A percentile compares a stretch with the other conserved stretches of the same genome.
Conservation (phyloP, 148 eudicot genomes). For the Heliosperma pusillum region DNA sequence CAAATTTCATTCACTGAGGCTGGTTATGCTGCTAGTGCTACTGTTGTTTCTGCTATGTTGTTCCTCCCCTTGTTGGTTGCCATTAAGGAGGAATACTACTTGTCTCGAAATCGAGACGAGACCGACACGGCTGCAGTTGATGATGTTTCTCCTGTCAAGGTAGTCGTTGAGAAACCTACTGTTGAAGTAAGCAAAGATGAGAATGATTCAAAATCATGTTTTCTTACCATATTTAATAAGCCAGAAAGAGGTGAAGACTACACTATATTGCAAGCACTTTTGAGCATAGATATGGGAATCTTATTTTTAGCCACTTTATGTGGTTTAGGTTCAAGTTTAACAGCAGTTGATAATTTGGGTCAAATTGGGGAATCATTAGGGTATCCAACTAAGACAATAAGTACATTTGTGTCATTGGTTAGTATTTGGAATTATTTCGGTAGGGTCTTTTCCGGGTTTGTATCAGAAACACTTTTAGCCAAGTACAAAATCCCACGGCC, state of each 20-base stretch:
- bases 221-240: constrained; percentile 29
- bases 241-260: constrained; percentile 52
- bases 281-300: constrained; percentile 50
- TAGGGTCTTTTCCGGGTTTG: constrained; percentile 38
- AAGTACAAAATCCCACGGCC: constrained; percentile 51
- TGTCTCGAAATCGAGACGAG: not conserved
- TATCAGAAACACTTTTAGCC: constrained; percentile 33
- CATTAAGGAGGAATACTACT: constrained; percentile 26
- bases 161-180: not conserved
- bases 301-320: constrained; percentile 40
- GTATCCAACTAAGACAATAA: constrained; percentile 34
- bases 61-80: constrained; percentile 29
- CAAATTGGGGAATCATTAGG: constrained; percentile 53
- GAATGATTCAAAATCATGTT: constrained; percentile 15
- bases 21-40: constrained; percentile 28
- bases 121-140: not conserved
- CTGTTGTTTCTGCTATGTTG: constrained; percentile 27
- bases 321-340: constrained; percentile 44
- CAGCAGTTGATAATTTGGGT: constrained; percentile 50
- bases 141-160: not conserved
- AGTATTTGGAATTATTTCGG: constrained; percentile 57
- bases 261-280: constrained; percentile 47
- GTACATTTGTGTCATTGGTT: constrained; percentile 49
- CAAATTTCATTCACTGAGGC: constrained; percentile 12
- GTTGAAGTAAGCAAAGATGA: not conserved